Evolutionary conservation across 345 rosid genomes (phyloP), one percentile per base, ranked within the genome.

Genomic region (Lumnitzera littorea): DNA sequence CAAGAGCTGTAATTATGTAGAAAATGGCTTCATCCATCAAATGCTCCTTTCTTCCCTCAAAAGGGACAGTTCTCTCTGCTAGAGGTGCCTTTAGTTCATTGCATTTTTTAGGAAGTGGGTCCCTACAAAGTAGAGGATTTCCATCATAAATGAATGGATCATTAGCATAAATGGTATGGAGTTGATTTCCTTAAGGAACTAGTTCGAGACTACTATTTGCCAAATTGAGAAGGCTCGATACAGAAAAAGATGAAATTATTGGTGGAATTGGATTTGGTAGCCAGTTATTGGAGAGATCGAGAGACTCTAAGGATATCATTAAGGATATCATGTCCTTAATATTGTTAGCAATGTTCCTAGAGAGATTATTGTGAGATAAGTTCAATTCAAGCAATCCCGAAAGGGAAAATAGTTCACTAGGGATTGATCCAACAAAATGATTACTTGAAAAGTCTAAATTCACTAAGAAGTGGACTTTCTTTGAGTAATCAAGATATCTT

Each of bases 391-490:
- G 53, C 62, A 72, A 56, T 6, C 51, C 29, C 1, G 50, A 24
- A 1, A 72, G 63, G 15, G 56, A 55, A 54, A 65, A 50, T 12
- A 68, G 5, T 14, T 25, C 62, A 6, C 46, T 47, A 7, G 69
- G 72, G 0, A 72, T n/a, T 24, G 54, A 36, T 36, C 43, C 10
- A 36, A 36, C 43, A 1, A 36, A 8, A 9, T 36, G 29, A 27
- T 72, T 72, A 13, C 59, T 16, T 17, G 72, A 64, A 9, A 72
- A 55, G 41, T 68, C 69, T 14, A 72, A 60, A 55, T 11, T 23
- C 7, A 58, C 71, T 11, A 76, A 51, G 0, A 68, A 52, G 0
- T 46, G 29, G 2, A 76, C 46, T 13, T 15, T 64, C 15, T 24
- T 24, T 0, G 55, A 29, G 16, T 61, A 72, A 12, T 62, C 29